These are phyloP conservation scores for Calycina marina DNA, from an alignment of 2,329 filamentous ascomycete species.

Conservation along the genomic window DNA sequence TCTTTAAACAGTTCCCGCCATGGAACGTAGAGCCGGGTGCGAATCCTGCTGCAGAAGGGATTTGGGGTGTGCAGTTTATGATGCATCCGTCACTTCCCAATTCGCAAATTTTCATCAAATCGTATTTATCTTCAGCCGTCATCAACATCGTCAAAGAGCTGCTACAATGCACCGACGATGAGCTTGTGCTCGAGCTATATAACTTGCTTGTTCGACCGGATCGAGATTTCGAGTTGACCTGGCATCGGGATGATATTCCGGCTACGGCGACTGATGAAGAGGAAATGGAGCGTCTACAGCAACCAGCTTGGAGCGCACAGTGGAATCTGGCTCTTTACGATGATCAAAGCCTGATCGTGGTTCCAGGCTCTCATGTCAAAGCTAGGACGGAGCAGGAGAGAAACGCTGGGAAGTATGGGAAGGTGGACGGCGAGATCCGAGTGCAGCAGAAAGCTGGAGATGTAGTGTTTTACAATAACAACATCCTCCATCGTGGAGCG, in stretches of 20 bases:
- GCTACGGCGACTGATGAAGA: constrained; percentile 49
- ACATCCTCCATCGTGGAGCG: constrained; percentile 63
- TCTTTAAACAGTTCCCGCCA: constrained; percentile 83
- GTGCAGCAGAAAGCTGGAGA: constrained; percentile 61
- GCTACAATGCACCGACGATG: constrained; percentile 38
- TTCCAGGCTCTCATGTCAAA: constrained; percentile 62
- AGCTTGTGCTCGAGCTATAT: constrained; percentile 74
- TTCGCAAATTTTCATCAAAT: constrained; percentile 43
- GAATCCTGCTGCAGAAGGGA: constrained; percentile 41
- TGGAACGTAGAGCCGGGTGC: constrained; percentile 39
- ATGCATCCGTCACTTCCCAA: constrained; percentile 58
- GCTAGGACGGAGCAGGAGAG: constrained; percentile 58
- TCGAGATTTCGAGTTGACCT: constrained; percentile 56
- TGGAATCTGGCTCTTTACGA: constrained; percentile 75
- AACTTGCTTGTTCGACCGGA: constrained; percentile 71
- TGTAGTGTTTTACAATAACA: constrained; percentile 80
- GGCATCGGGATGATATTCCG: constrained; percentile 76
- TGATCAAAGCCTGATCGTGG: constrained; percentile 58
- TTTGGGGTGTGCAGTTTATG: constrained; percentile 83
- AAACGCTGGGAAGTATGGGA: constrained; percentile 48
- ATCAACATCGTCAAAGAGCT: constrained; percentile 50
- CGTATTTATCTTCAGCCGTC: constrained; percentile 59
- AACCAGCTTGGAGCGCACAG: constrained; percentile 61
- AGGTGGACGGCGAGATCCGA: constrained; percentile 46
- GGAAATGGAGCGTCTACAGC: constrained; percentile 44